Percentiles rank a stretch among this genome's conserved stretches.
Conservation (phyloP, 345 rosid genomes). For the Eucalyptus cloeziana region DNA sequence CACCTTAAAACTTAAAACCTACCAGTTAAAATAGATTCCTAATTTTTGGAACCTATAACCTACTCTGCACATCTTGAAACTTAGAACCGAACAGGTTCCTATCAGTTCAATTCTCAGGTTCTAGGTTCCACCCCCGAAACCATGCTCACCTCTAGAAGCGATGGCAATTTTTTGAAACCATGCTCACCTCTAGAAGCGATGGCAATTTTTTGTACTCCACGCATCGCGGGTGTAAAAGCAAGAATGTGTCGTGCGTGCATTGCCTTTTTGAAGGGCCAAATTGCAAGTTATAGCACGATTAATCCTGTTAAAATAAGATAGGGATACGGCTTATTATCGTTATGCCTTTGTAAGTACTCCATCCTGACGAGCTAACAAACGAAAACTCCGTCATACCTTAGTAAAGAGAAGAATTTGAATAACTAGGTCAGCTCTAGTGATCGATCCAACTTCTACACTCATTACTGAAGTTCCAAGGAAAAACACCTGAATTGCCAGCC, state of each 20-base stretch:
- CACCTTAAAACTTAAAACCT: too few species aligned
- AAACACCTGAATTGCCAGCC: neutral
- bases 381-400: neutral
- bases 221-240: neutral
- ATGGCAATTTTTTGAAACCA: neutral
- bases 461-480: neutral
- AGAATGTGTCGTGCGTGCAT: neutral
- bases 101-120: too few species aligned
- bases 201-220: neutral
- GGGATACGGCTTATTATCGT: neutral
- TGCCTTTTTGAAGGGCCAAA: neutral
- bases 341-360: neutral
- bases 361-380: neutral
- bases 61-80: too few species aligned
- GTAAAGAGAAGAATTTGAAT: neutral
- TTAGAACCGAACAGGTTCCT: too few species aligned
- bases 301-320: neutral
- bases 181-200: too few species aligned
- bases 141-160: too few species aligned
- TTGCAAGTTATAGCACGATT: neutral
- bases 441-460: neutral
- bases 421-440: too few species aligned
- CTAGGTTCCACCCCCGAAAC: too few species aligned
- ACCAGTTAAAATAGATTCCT: accelerated
- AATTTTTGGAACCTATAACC: too few species aligned